Percentiles rank a stretch among this genome's conserved stretches.
Evolutionary conservation across 2,329 filamentous ascomycete genomes (phyloP).

Genomic region (Cercospora janseana): DNA sequence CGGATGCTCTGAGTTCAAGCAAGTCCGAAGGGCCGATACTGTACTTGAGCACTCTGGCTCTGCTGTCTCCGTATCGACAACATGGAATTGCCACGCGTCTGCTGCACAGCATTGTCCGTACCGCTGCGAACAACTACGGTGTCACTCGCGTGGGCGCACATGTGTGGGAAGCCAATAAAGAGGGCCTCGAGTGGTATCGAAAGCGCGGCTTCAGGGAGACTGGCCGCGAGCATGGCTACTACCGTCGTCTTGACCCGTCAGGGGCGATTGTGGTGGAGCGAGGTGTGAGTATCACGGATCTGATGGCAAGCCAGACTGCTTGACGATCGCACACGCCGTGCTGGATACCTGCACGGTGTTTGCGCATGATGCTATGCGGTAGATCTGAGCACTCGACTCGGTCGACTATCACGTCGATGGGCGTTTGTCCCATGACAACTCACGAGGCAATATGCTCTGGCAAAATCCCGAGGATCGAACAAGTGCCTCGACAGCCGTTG

Average conservation of each 20-base stretch:
- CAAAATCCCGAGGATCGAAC: too few species aligned
- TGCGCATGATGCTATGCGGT: too few species aligned
- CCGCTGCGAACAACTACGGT: slow-evolving; percentile 49
- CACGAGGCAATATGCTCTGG: too few species aligned
- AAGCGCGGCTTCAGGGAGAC: slow-evolving; percentile 57
- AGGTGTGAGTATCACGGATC: slow-evolving; percentile 38
- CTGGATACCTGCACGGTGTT: neutral
- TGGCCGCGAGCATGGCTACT: slow-evolving; percentile 56
- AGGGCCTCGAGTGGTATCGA: slow-evolving; percentile 60
- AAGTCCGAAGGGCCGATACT: slow-evolving; percentile 40
- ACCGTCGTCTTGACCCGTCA: slow-evolving; percentile 56
- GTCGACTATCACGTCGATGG: too few species aligned
- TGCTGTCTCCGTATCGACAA: slow-evolving; percentile 59
- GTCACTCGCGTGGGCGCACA: slow-evolving; percentile 58
- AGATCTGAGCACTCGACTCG: too few species aligned
- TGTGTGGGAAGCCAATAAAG: slow-evolving; percentile 62
- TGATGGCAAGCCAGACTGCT: too few species aligned
- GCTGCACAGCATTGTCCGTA: slow-evolving; percentile 41
- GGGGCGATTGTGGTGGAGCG: slow-evolving; percentile 53
- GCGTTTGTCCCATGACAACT: too few species aligned
- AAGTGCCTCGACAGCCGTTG: too few species aligned
- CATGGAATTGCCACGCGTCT: slow-evolving; percentile 58
- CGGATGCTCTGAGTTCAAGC: slow-evolving; percentile 3
- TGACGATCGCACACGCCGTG: neutral
- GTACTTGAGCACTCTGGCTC: slow-evolving; percentile 61